Conservation (phyloP, 305 asterid genomes). For the Fraxinus greggii region DNA sequence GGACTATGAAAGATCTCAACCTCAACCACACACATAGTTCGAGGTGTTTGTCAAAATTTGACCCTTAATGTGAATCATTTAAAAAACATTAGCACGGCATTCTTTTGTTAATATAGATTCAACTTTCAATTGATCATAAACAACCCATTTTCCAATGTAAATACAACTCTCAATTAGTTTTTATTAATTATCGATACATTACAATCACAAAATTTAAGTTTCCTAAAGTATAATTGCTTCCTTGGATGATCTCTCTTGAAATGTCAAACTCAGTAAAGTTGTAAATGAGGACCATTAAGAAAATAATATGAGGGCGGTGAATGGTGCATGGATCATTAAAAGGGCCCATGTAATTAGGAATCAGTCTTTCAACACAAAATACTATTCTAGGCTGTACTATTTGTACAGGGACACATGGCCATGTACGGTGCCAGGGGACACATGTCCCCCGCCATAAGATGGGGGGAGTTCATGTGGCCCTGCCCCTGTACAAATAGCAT, state of each 20-base stretch:
- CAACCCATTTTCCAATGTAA: not conserved
- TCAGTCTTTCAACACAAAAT: conserved; percentile 29
- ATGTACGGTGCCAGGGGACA: no score
- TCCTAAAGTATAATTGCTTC: conserved; percentile 20
- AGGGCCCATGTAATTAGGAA: conserved; percentile 35
- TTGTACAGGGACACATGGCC: no score
- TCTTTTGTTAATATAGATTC: not conserved
- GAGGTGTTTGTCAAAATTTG: no score
- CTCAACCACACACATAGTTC: not conserved
- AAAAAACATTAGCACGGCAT: no score
- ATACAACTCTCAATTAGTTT: conserved; percentile 12
- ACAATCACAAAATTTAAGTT: not conserved
- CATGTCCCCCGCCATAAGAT: no score
- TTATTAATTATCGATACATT: conserved; percentile 1
- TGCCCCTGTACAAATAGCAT: no score
- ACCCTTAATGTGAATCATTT: no score
- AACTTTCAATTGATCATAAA: not conserved
- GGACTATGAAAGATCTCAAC: not conserved
- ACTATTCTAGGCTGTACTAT: no score
- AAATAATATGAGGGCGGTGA: not conserved
- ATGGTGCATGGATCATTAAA: conserved; percentile 9
- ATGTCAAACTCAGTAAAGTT: conserved; percentile 4
- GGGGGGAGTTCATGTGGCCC: no score
- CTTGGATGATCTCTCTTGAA: conserved; percentile 17
- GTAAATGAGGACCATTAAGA: not conserved